These are phyloP conservation scores for Herpotrichia juniperi DNA, from an alignment of 2,329 filamentous ascomycete genomes.

Conservation along the genomic window DNA sequence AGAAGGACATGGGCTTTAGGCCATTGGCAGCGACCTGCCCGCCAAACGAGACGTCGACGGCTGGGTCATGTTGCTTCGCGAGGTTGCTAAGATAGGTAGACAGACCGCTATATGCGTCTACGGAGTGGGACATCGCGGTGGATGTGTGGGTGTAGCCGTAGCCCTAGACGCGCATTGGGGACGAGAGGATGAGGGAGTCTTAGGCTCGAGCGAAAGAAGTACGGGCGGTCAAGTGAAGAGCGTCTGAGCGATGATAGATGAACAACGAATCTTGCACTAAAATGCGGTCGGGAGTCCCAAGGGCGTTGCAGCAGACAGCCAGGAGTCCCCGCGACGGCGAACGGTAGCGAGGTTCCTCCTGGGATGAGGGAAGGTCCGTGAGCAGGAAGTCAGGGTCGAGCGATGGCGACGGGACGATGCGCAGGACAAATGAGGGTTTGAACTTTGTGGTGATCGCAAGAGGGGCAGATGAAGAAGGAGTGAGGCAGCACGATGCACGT, in stretches of 20 bases:
- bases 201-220: constrained; percentile 16
- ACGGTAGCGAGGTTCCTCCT: too few relatives aligned
- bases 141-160: constrained; percentile 17
- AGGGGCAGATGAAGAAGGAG: neutral
- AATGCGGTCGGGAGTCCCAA: too few relatives aligned
- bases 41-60: constrained; percentile 51
- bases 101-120: constrained; percentile 45
- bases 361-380: too few relatives aligned
- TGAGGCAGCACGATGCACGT: neutral
- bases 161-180: constrained; percentile 44
- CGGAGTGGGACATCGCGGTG: constrained; percentile 32
- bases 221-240: constrained; percentile 5
- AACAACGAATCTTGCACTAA: too few relatives aligned
- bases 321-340: too few relatives aligned
- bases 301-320: too few relatives aligned
- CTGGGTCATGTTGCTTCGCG: constrained; percentile 53
- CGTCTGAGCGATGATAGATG: too few relatives aligned
- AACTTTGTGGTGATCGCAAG: neutral
- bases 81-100: constrained; percentile 55
- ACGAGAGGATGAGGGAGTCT: constrained; percentile 19
- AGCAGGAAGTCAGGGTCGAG: too few relatives aligned
- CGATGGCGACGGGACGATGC: too few relatives aligned
- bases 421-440: too few relatives aligned
- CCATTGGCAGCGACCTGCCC: constrained; percentile 58
- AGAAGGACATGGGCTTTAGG: constrained; percentile 60